Evolutionary conservation across 805 yeast species (phyloP).

Genomic region (Wickerhamiella galacta): DNA sequence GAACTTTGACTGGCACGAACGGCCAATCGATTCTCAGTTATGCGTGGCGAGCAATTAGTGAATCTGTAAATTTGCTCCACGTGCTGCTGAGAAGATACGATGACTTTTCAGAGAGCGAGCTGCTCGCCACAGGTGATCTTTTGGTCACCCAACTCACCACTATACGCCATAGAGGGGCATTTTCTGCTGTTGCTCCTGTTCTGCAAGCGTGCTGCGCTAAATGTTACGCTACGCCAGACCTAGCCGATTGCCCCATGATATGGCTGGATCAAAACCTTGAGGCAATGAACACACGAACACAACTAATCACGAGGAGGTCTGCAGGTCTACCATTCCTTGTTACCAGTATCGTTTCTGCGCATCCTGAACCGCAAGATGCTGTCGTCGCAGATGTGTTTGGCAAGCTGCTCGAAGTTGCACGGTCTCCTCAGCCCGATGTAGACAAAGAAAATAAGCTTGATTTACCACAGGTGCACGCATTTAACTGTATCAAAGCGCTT

Average conservation of each 20-base stretch:
- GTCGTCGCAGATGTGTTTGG: slow-evolving; percentile 36
- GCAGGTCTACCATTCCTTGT: slow-evolving; percentile 80
- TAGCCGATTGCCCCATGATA: slow-evolving; percentile 25
- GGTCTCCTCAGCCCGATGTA: slow-evolving; percentile 28
- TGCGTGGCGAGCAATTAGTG: slow-evolving; percentile 74
- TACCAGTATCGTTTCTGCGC: slow-evolving; percentile 53
- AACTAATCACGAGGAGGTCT: slow-evolving; percentile 70
- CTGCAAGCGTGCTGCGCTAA: slow-evolving; percentile 47
- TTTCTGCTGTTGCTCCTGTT: slow-evolving; percentile 73
- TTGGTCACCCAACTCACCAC: slow-evolving; percentile 50
- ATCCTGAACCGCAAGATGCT: slow-evolving; percentile 21
- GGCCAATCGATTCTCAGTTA: slow-evolving; percentile 38
- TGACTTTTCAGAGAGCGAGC: slow-evolving; percentile 25
- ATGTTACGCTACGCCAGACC: slow-evolving; percentile 25
- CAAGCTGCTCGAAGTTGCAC: slow-evolving; percentile 38
- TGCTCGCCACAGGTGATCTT: slow-evolving; percentile 33
- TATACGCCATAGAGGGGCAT: slow-evolving; percentile 82
- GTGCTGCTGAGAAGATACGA: slow-evolving; percentile 3
- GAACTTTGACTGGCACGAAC: slow-evolving; percentile 24
- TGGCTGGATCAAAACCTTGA: slow-evolving; percentile 49
- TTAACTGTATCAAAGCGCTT: slow-evolving; percentile 63
- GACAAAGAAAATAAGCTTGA: slow-evolving; percentile 40
- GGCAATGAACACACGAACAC: slow-evolving; percentile 38
- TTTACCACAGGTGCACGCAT: slow-evolving; percentile 86
- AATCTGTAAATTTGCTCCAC: slow-evolving; percentile 39